A percentile compares a stretch with the other conserved stretches of the same genome.
phyloP scores from a whole-genome alignment of 2,329 filamentous ascomycete species.

The Xylariaceae sp. region DNA sequence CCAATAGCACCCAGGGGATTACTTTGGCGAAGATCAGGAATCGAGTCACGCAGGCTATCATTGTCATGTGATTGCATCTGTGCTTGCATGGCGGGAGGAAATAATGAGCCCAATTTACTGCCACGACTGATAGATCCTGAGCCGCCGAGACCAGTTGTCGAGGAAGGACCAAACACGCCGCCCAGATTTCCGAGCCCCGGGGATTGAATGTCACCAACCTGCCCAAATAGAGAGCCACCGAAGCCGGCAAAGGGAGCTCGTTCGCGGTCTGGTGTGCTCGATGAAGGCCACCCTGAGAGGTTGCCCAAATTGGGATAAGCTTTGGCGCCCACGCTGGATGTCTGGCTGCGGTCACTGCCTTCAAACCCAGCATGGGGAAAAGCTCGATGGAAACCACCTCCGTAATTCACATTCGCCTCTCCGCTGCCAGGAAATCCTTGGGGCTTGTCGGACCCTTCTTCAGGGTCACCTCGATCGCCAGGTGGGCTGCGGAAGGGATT shows the following conservation, averaged over 20 bases:
- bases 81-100: conserved; percentile 85
- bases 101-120: conserved; percentile 83
- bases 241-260: conserved; percentile 59
- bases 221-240: conserved; percentile 76
- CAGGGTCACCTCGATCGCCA: conserved; percentile 66
- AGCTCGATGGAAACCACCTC: conserved; percentile 43
- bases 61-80: conserved; percentile 78
- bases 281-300: conserved; percentile 62
- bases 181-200: conserved; percentile 66
- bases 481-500: conserved; percentile 94
- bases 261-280: conserved; percentile 67
- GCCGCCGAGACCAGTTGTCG: conserved; percentile 51
- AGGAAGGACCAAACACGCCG: conserved; percentile 65
- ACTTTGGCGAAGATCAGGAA: conserved; percentile 58
- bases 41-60: conserved; percentile 53
- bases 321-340: conserved; percentile 80
- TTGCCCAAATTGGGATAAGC: conserved; percentile 64
- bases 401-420: conserved; percentile 45
- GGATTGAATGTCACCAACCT: conserved; percentile 75
- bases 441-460: conserved; percentile 49
- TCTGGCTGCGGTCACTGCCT: conserved; percentile 87
- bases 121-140: conserved; percentile 69
- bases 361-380: conserved; percentile 52
- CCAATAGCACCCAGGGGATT: conserved; percentile 68
- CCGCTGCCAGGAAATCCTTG: conserved; percentile 53